Evolutionary conservation across 2,329 filamentous ascomycete genomes (phyloP).

Genomic region (Elsinoe arachidis): DNA sequence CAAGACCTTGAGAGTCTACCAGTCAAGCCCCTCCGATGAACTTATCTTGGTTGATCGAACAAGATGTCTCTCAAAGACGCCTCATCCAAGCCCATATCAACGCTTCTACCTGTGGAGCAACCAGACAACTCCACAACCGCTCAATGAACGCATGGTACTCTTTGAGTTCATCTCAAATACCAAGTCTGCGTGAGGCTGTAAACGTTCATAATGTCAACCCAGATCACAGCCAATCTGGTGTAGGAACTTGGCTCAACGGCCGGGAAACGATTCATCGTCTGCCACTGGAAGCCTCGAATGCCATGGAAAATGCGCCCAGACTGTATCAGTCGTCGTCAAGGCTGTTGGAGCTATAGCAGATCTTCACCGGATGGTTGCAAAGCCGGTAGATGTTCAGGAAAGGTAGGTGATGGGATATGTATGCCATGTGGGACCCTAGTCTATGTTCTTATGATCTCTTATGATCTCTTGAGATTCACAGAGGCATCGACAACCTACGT

Average conservation of each 20-base stretch:
- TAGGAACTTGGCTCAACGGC: neutral
- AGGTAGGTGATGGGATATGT: neutral
- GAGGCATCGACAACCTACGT: neutral
- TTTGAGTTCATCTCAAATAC: neutral
- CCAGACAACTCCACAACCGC: constrained; percentile 7
- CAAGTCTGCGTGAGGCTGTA: neutral
- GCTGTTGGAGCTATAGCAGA: constrained; percentile 1
- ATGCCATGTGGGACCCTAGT: neutral
- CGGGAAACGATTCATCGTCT: constrained; percentile 1
- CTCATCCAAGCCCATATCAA: neutral
- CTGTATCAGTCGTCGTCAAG: neutral
- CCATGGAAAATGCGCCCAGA: neutral
- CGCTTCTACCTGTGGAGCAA: constrained; percentile 4
- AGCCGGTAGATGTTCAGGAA: neutral
- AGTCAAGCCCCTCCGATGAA: neutral
- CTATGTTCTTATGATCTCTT: neutral
- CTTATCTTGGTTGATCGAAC: neutral
- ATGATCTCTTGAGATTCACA: neutral
- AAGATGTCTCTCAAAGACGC: neutral
- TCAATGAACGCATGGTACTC: neutral
- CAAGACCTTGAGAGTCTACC: neutral
- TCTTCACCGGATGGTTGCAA: constrained; percentile 1
- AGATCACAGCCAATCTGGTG: neutral
- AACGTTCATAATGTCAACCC: neutral
- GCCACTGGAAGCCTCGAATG: constrained; percentile 10